Conservation (phyloP, 495 filamentous ascomycete species). For the Achaetomiella virescens region DNA sequence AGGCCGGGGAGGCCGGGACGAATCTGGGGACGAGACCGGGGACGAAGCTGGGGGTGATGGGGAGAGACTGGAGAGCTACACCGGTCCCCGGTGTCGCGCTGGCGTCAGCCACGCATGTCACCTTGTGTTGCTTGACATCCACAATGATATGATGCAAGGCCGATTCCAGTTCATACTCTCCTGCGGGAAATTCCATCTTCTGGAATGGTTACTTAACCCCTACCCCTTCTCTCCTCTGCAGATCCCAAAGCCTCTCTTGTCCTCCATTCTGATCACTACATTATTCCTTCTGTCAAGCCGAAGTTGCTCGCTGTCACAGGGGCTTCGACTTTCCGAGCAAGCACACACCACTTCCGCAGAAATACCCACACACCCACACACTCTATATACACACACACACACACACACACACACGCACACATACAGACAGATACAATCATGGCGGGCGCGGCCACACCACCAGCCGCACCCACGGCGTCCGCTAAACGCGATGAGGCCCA, state of each 20-base stretch:
- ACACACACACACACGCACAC: not conserved
- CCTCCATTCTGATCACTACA: not conserved
- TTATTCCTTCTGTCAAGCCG: not conserved
- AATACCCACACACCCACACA: too few species aligned
- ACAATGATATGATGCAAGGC: not conserved
- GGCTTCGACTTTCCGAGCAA: not conserved
- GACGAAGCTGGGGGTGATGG: not conserved
- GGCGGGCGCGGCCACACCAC: not conserved
- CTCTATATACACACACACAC: too few species aligned
- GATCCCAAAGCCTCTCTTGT: too few species aligned
- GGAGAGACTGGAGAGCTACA: not conserved
- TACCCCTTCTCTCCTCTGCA: too few species aligned
- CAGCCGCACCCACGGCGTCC: not conserved
- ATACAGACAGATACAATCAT: too few species aligned
- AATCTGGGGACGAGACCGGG: not conserved
- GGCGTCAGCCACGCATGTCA: not conserved
- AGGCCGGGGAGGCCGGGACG: not conserved
- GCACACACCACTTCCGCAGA: not conserved
- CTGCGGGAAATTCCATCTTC: too few species aligned
- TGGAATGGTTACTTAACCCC: too few species aligned
- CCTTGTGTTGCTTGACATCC: not conserved
- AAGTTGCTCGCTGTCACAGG: not conserved
- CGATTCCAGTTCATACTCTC: not conserved
- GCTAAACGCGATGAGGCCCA: not conserved
- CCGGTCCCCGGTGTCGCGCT: not conserved